Conservation (phyloP, 129 eudicot genomes). For the Flaveria linearis region DNA sequence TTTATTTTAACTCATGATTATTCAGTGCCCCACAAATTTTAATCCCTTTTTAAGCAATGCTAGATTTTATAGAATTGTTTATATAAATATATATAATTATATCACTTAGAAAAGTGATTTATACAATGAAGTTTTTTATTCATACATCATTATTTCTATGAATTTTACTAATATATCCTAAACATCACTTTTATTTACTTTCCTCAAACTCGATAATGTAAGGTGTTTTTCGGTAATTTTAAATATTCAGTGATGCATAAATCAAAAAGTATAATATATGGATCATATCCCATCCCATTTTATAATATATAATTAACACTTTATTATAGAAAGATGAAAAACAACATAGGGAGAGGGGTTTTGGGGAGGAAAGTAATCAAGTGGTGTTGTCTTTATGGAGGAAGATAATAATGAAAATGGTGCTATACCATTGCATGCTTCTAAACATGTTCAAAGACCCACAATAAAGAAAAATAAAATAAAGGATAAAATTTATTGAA, state of each 20-base stretch:
- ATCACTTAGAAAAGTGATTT: background rate
- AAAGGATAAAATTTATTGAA: background rate
- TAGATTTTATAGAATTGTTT: conserved; percentile 14
- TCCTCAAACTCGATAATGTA: background rate
- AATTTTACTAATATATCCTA: background rate
- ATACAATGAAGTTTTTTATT: background rate
- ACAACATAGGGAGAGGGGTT: conserved; percentile 22
- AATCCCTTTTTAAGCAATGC: conserved; percentile 2
- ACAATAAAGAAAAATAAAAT: background rate
- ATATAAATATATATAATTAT: background rate
- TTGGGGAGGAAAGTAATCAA: conserved; percentile 31
- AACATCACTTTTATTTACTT: background rate
- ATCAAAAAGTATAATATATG: background rate
- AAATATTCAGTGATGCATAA: background rate
- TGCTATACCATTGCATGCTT: conserved; percentile 31
- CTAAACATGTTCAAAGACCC: conserved; percentile 29
- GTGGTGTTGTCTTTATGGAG: conserved; percentile 14
- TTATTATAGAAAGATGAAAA: conserved; percentile 6
- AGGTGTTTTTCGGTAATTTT: background rate
- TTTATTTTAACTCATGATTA: conserved; percentile 16
- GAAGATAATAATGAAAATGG: conserved; percentile 37
- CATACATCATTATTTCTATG: background rate
- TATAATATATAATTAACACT: background rate
- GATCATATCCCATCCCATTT: background rate
- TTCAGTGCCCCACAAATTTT: conserved; percentile 29